Evolutionary conservation across 768 basidiomycete genomes (phyloP), one percentile per base, ranked within the genome.

Genomic region (Trametes gibbosa): DNA sequence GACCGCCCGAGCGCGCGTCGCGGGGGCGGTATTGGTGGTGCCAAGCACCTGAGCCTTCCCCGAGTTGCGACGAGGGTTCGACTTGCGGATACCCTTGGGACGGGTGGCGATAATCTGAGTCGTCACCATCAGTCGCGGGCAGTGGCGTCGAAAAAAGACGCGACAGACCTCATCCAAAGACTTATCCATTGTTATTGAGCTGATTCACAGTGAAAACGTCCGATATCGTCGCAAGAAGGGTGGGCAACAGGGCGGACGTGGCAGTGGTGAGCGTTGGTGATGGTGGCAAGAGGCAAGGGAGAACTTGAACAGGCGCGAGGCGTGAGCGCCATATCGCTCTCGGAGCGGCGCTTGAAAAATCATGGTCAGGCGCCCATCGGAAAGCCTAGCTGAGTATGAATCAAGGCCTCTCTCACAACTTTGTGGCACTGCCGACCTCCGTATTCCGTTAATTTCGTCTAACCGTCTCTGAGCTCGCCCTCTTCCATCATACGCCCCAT

Each of bases 81-180:
- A 79, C 48, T 75, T 73, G 65, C 73, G 78, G 25, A 59, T 61
- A 35, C 59, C 66, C 67, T 79, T 85, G 55, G 81, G 80, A 73
- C 83, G 84, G 64, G 83, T 55, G 58, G 84, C 73, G 69, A 91
- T 89, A 67, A 90, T 88, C 89, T 91, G 50, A 43, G 39, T 49
- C 49, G 62, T 52, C 68, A 63, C 56, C 63, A 58, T 63, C 46
- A 64, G 50, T 50, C 60, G 59, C 59, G 55, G 19, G 12, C 35
- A 58, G 72, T 69, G 69, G 65, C 65, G 53, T 27, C 56, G 49
- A 50, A 17, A 23, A n/a, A 54, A 35, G 56, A 63, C 29, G 58
- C 47, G 32, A 77, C 82, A 21, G 57, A 93, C 90, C 58, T 92
- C 87, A 71, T 93, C 90, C 59, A 93, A 87, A 67, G 88, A 81